A percentile compares a stretch with the other conserved stretches of the same genome.
Evolutionary conservation across 805 yeast genomes (phyloP).

Genomic region (Ogataea corticis): DNA sequence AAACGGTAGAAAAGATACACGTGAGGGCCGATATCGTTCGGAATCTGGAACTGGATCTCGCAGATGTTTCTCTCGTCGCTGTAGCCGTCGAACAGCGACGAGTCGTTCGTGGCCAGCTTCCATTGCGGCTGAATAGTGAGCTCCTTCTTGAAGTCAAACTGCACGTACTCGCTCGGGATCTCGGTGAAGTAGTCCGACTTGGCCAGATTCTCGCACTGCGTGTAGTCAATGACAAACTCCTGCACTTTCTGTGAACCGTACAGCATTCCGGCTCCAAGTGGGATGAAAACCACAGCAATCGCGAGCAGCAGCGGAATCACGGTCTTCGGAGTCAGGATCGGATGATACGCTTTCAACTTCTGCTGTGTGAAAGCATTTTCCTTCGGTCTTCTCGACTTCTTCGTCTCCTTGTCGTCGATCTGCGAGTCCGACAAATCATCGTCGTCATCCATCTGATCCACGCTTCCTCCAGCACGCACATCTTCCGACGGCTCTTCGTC

Average conservation of each 20-base stretch:
- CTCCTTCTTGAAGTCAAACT: constrained; percentile 55
- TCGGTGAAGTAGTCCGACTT: constrained; percentile 42
- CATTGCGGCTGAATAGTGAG: constrained; percentile 56
- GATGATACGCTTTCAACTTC: constrained; percentile 56
- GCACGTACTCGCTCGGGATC: constrained; percentile 61
- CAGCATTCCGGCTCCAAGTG: constrained; percentile 84
- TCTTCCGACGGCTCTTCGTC: constrained; percentile 14
- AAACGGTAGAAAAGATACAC: constrained; percentile 77
- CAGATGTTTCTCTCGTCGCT: constrained; percentile 58
- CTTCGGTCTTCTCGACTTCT: constrained; percentile 63
- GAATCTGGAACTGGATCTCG: constrained; percentile 70
- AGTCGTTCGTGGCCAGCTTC: constrained; percentile 50
- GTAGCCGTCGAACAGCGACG: constrained; percentile 40
- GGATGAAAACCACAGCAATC: constrained; percentile 80
- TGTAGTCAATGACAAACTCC: constrained; percentile 74
- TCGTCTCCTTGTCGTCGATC: constrained; percentile 36
- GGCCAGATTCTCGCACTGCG: constrained; percentile 60
- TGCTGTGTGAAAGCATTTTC: constrained; percentile 61
- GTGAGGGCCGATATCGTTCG: constrained; percentile 70
- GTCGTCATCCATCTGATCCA: constrained; percentile 30
- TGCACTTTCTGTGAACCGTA: constrained; percentile 76
- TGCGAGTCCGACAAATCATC: constrained; percentile 49
- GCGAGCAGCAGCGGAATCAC: constrained; percentile 81
- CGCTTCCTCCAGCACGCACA: constrained; percentile 1
- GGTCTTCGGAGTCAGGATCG: constrained; percentile 87